Evolutionary conservation across 345 rosid genomes (phyloP).

Genomic region (Cardamine chenopodiifolia): DNA sequence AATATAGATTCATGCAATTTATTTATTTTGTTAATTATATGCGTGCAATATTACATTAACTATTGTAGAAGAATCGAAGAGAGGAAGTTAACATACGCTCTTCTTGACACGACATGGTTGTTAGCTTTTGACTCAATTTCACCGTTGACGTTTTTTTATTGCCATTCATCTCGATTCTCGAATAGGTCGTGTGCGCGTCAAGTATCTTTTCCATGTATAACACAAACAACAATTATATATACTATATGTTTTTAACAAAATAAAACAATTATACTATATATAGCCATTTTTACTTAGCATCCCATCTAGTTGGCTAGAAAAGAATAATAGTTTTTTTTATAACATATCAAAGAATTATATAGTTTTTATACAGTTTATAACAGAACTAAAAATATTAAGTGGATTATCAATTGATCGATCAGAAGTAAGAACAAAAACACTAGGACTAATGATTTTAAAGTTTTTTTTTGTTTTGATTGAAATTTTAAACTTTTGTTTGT

Average conservation of each 20-base stretch:
- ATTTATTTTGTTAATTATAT: too few relatives aligned
- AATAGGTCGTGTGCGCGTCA: not conserved
- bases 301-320: not conserved
- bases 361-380: not conserved
- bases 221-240: too few relatives aligned
- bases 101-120: conserved; percentile 28
- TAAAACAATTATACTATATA: not conserved
- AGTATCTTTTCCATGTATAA: not conserved
- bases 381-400: not conserved
- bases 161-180: not conserved
- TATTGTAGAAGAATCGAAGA: conserved; percentile 25
- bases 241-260: not conserved
- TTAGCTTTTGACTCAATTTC: conserved; percentile 25
- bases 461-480: too few relatives aligned
- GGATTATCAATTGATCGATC: not conserved
- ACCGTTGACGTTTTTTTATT: conserved; percentile 4
- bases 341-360: too few relatives aligned
- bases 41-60: not conserved
- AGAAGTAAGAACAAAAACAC: not conserved
- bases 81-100: not conserved
- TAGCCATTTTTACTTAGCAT: not conserved
- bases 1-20: not conserved
- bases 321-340: not conserved
- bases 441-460: not conserved
- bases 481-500: too few relatives aligned